Evolutionary conservation across 2,329 filamentous ascomycete species (phyloP).

Genomic region (Calonectria montana): DNA sequence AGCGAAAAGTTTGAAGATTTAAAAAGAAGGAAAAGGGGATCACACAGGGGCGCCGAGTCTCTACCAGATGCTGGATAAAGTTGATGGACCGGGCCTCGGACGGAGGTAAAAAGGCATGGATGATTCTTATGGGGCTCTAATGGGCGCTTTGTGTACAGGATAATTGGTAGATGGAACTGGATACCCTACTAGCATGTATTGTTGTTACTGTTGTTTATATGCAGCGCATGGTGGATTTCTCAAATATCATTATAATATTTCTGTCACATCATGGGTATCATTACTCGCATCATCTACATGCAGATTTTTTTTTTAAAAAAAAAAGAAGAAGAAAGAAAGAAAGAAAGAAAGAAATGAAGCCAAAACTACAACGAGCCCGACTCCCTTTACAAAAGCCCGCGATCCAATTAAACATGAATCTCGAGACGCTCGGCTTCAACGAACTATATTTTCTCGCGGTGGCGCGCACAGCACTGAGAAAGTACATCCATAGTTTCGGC

Average conservation of each 20-base stretch:
- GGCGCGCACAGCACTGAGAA: conserved; percentile 7
- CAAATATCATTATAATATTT: background rate
- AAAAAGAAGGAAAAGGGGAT: conserved; percentile 46
- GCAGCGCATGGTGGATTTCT: background rate
- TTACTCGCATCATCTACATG: background rate
- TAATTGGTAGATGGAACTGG: conserved; percentile 9
- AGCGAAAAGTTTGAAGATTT: conserved; percentile 56
- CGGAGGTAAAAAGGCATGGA: background rate
- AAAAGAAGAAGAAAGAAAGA: background rate
- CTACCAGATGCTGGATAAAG: conserved; percentile 35
- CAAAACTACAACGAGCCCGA: background rate
- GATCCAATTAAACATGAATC: background rate
- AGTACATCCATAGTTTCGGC: conserved; percentile 69
- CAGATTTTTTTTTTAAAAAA: background rate
- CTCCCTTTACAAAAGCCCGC: background rate
- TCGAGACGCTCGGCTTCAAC: background rate
- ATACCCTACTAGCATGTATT: conserved; percentile 26
- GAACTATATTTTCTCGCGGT: background rate
- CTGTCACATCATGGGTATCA: conserved; percentile 3
- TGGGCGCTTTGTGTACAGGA: conserved; percentile 13
- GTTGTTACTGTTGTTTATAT: background rate
- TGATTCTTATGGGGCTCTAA: conserved; percentile 8
- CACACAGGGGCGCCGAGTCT: conserved; percentile 37
- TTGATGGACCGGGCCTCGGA: background rate
- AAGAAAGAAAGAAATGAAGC: background rate